Evolutionary conservation across 768 basidiomycete species (phyloP), one percentile per base, ranked within the genome.

Genomic region (Cantharellus cinnabarinus): DNA sequence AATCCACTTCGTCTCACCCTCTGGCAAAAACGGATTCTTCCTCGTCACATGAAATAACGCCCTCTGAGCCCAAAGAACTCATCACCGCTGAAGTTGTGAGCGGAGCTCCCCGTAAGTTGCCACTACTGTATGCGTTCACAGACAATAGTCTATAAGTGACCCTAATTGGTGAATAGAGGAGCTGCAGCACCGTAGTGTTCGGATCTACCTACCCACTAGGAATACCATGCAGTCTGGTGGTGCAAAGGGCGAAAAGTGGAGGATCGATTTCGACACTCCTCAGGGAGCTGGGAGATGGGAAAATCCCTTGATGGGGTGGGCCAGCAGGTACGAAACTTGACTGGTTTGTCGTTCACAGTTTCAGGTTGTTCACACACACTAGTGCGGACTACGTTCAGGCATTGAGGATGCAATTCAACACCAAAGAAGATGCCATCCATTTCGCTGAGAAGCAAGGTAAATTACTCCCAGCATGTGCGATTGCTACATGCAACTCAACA

Each of bases 331-430:
- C 71, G 86, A 77, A 5, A 20, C 39, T 56, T 35, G 48, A 15
- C 39, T 10, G 29, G 37, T 41, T 41, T 39, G 56, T 41, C 7
- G 5, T 29, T 38, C 20, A 20, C 38, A 34, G 44, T 44, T 15
- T 20, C 5, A 7, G 48, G 51, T 14, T 3, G 14, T 5, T 56
- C 35, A n/a, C 14, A 42, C 34, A 40, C 50, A 20, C 15, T 62
- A 89, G 89, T 63, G 91, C 89, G 60, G 91, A 97, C 70, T 97
- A 95, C 70, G 85, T 94, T 83, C 91, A 97, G 68, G 89, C 85
- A 20, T 87, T 87, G 2, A 80, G 83, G 3, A 58, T 94, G 62
- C 76, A 79, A 42, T 97, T 98, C 78, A 76, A 76, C 65, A 81
- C 80, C 58, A 87, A 85, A 71, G 88, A 89, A 67, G 89, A 89